These are phyloP conservation scores for Emergomyces africanus DNA, from an alignment of 2,329 filamentous ascomycete genomes.

Conservation along the genomic window DNA sequence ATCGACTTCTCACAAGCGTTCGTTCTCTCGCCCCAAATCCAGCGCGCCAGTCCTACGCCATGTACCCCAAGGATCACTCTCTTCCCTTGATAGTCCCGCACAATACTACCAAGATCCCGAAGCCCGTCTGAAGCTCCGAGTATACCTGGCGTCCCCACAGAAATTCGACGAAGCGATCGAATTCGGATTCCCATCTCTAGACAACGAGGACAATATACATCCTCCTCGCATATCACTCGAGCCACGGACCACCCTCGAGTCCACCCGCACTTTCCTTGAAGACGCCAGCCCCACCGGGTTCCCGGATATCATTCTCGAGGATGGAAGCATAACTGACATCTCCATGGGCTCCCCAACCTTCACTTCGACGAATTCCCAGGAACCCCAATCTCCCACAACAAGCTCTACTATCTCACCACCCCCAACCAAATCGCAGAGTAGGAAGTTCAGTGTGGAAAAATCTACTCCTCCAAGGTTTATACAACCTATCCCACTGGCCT, in stretches of 20 bases:
- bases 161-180: slow-evolving; percentile 94
- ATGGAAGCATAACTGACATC: not conserved
- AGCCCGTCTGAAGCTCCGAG: slow-evolving; percentile 69
- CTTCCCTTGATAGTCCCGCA: slow-evolving; percentile 55
- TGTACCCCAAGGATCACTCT: slow-evolving; percentile 39
- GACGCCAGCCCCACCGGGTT: slow-evolving; percentile 31
- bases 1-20: slow-evolving; percentile 17
- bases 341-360: not conserved
- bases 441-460: slow-evolving; percentile 1
- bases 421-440: slow-evolving; percentile 6
- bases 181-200: slow-evolving; percentile 64
- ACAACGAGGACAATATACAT: slow-evolving; percentile 20
- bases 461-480: slow-evolving; percentile 9
- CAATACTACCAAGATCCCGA: slow-evolving; percentile 85
- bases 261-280: slow-evolving; percentile 40
- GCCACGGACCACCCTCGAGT: slow-evolving; percentile 29
- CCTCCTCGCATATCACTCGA: slow-evolving; percentile 11
- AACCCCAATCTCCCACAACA: slow-evolving; percentile 14
- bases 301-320: not conserved
- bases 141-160: slow-evolving; percentile 76
- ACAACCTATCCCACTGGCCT: slow-evolving; percentile 18
- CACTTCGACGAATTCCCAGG: slow-evolving; percentile 6
- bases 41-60: slow-evolving; percentile 40
- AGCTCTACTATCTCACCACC: slow-evolving; percentile 1
- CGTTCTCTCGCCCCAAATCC: slow-evolving; percentile 29